phyloP scores from a whole-genome alignment of 768 basidiomycete genomes.

The Collybia mongolica region DNA sequence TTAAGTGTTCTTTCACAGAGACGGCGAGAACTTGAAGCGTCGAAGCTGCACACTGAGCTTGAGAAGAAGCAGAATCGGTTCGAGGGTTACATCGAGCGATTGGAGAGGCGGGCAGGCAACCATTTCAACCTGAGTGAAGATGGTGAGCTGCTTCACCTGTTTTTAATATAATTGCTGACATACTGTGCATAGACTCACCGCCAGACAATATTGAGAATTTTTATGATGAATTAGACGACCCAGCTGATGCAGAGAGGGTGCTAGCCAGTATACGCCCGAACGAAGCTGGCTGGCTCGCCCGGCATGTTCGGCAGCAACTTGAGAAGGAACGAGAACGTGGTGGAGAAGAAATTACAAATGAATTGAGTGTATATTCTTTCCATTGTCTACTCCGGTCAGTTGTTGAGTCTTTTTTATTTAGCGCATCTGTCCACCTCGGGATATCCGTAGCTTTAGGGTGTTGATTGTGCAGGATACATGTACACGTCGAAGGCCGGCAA shows the following conservation, averaged over 20 bases:
- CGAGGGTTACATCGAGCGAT: conserved; percentile 61
- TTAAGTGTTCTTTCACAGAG: conserved; percentile 34
- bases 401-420: conserved; percentile 28
- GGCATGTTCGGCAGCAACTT: conserved; percentile 46
- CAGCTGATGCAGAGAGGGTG: conserved; percentile 38
- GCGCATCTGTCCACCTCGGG: conserved; percentile 67
- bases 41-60: conserved; percentile 53
- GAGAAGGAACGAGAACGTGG: conserved; percentile 48
- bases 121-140: conserved; percentile 39
- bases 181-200: conserved; percentile 28
- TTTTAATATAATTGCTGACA: conserved; percentile 2
- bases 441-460: conserved; percentile 77
- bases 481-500: conserved; percentile 46
- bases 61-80: conserved; percentile 54
- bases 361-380: conserved; percentile 60
- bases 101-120: conserved; percentile 57
- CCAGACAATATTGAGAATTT: conserved; percentile 53
- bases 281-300: conserved; percentile 66
- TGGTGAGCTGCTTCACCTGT: conserved; percentile 26
- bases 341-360: conserved; percentile 64
- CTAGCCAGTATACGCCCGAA: conserved; percentile 37
- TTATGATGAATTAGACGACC: conserved; percentile 66
- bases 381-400: neutral
- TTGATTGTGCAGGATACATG: conserved; percentile 64
- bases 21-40: conserved; percentile 56